phyloP scores from a whole-genome alignment of 2,329 filamentous ascomycete species.

The Microsporum audouinii region DNA sequence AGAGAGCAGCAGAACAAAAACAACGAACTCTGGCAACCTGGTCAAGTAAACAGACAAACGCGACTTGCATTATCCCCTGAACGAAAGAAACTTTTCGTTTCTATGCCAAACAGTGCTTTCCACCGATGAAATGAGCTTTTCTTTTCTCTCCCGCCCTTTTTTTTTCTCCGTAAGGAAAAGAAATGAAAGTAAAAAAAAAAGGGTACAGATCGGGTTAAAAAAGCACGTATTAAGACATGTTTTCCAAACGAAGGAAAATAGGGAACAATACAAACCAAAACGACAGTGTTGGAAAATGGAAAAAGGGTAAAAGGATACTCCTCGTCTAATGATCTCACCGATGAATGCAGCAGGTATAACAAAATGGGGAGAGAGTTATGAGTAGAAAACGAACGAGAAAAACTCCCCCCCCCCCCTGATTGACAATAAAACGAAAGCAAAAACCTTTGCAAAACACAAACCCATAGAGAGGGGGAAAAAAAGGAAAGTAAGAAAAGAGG shows the following conservation, averaged over 20 bases:
- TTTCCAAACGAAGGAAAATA: conserved; percentile 7
- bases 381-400: background rate
- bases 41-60: background rate
- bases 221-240: conserved; percentile 3
- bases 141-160: background rate
- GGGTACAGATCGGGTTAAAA: background rate
- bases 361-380: background rate
- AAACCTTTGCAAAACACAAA: conserved; percentile 1
- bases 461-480: conserved; percentile 4
- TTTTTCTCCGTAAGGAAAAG: conserved; percentile 4
- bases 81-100: conserved; percentile 1
- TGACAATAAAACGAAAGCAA: background rate
- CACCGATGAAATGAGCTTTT: conserved; percentile 3
- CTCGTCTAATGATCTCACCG: conserved; percentile 3
- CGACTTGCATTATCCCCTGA: background rate
- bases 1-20: background rate
- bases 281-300: background rate
- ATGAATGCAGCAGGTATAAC: conserved; percentile 8
- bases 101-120: conserved; percentile 4
- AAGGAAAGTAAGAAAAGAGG: background rate
- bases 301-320: background rate
- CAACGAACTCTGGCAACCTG: background rate
- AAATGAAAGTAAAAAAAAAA: conserved; percentile 4
- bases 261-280: background rate
- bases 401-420: background rate